phyloP scores from a whole-genome alignment of 1,284 basidiomycete species.

The Hortiboletus rubellus region DNA sequence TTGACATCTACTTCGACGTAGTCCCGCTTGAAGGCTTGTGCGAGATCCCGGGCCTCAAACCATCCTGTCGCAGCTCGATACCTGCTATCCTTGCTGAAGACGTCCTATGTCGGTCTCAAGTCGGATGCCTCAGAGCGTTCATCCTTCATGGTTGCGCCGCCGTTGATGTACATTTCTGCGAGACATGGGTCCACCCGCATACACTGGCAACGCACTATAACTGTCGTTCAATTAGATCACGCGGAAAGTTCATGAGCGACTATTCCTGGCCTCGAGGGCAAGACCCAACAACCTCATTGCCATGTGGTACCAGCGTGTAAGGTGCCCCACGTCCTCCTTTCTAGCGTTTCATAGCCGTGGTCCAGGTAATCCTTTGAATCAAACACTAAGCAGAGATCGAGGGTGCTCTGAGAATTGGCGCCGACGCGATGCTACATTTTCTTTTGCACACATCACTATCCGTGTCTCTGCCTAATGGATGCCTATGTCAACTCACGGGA shows the following conservation, averaged over 20 bases:
- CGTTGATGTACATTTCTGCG: constrained; percentile 49
- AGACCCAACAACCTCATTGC: constrained; percentile 60
- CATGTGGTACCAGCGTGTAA: constrained; percentile 61
- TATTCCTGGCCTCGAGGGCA: constrained; percentile 43
- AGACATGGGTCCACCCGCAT: constrained; percentile 43
- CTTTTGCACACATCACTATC: constrained; percentile 74
- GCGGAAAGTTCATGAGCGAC: constrained; percentile 54
- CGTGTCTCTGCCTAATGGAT: constrained; percentile 72
- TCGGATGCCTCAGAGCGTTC: constrained; percentile 11
- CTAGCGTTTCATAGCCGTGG: not conserved
- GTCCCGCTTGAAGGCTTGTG: constrained; percentile 41
- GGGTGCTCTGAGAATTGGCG: constrained; percentile 58
- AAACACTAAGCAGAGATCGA: not conserved
- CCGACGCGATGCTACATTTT: constrained; percentile 70
- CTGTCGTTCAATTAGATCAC: constrained; percentile 46
- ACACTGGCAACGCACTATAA: not conserved
- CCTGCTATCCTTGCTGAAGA: constrained; percentile 28
- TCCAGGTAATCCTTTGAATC: not conserved
- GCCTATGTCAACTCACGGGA: constrained; percentile 78
- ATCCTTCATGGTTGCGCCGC: constrained; percentile 35
- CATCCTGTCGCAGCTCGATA: constrained; percentile 1
- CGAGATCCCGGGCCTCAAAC: constrained; percentile 29
- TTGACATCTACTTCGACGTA: constrained; percentile 42
- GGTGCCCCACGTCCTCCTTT: constrained; percentile 15
- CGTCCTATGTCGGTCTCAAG: constrained; percentile 46